Percentiles rank a stretch among this genome's conserved stretches.
Conservation (phyloP, 768 basidiomycete genomes). For the Lactarius sanguifluus region DNA sequence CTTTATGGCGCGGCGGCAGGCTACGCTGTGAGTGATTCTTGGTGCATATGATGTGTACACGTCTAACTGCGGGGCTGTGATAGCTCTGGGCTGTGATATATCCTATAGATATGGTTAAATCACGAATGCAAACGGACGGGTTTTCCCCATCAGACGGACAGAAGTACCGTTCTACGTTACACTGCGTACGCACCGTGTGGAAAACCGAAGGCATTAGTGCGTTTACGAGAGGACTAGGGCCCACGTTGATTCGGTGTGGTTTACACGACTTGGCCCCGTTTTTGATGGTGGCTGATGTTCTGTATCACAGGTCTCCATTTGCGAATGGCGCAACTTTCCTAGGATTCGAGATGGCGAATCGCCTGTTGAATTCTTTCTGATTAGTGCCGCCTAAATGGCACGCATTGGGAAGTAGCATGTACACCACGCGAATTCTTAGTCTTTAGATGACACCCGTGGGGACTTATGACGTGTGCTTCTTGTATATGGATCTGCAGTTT, state of each 20-base stretch:
- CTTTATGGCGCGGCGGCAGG: conserved; percentile 91
- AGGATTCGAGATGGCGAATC: conserved; percentile 90
- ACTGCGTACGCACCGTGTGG: conserved; percentile 84
- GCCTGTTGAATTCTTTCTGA: conserved; percentile 49
- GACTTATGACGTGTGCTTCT: conserved; percentile 10
- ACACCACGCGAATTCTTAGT: conserved; percentile 4
- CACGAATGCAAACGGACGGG: conserved; percentile 93
- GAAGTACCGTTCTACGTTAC: conserved; percentile 78
- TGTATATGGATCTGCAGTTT: background rate
- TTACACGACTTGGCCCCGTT: conserved; percentile 16
- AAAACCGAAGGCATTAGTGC: conserved; percentile 78
- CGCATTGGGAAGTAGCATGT: conserved; percentile 11
- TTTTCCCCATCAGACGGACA: conserved; percentile 72
- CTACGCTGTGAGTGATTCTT: conserved; percentile 59
- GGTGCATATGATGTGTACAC: conserved; percentile 21
- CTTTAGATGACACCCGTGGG: conserved; percentile 5
- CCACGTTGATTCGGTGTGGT: conserved; percentile 84
- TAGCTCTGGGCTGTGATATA: conserved; percentile 92
- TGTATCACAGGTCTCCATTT: conserved; percentile 72
- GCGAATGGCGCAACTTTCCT: conserved; percentile 97
- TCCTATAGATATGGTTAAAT: conserved; percentile 96
- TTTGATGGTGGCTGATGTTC: conserved; percentile 20
- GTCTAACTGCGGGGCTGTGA: conserved; percentile 16
- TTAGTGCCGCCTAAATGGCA: background rate
- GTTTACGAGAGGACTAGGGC: conserved; percentile 88